These are phyloP conservation scores for Boletus barrowsii DNA, from an alignment of 768 basidiomycete species.

Conservation along the genomic window DNA sequence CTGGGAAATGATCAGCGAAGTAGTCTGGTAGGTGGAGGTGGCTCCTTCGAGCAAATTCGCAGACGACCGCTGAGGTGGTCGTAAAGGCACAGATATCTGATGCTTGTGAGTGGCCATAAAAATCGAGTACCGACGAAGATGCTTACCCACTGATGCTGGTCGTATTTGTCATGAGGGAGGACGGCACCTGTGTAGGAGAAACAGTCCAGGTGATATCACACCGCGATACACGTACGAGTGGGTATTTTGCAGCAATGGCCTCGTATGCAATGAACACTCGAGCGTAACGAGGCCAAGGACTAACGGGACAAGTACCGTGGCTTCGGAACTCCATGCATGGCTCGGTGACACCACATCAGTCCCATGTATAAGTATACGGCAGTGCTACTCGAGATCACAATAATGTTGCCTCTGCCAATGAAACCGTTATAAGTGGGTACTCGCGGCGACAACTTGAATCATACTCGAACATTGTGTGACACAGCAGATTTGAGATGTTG, in stretches of 20 bases:
- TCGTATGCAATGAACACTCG: slow-evolving; percentile 42
- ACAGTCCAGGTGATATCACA: no score
- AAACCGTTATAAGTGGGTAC: no score
- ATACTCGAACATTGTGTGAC: no score
- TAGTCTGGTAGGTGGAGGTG: not conserved
- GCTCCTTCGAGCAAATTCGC: slow-evolving; percentile 10
- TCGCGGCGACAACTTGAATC: no score
- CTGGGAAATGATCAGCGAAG: slow-evolving; percentile 32
- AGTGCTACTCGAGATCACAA: slow-evolving; percentile 34
- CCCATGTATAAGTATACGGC: slow-evolving; percentile 34
- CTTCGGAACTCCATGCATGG: slow-evolving; percentile 44
- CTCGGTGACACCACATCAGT: slow-evolving; percentile 43
- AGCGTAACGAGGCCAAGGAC: slow-evolving; percentile 41
- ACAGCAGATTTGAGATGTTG: no score
- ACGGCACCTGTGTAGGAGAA: slow-evolving; percentile 6
- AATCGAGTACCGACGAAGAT: no score
- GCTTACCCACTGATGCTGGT: slow-evolving; percentile 20
- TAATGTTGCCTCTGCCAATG: no score
- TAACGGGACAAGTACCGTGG: slow-evolving; percentile 40
- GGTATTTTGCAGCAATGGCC: slow-evolving; percentile 22
- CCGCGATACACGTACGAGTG: slow-evolving; percentile 24
- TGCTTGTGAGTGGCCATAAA: not conserved
- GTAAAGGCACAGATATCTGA: not conserved
- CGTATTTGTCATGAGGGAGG: not conserved
- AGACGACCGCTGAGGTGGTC: slow-evolving; percentile 8